phyloP scores from a whole-genome alignment of 805 yeast genomes.

The Trichomonascus vanleenenianus region DNA sequence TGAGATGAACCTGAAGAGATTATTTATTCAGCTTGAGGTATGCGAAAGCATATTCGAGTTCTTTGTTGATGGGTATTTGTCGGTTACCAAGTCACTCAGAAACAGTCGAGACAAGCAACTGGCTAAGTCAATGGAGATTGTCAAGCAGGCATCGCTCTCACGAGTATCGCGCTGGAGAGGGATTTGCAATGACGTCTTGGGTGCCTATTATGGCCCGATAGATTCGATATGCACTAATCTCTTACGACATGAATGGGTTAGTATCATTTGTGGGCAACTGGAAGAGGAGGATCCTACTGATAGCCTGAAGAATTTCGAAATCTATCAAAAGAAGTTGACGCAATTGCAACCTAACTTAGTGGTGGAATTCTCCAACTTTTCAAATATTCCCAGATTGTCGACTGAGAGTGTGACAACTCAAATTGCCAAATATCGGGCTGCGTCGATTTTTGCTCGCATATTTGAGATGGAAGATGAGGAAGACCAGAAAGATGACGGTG shows the following conservation, averaged over 20 bases:
- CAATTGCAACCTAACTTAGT: constrained; percentile 17
- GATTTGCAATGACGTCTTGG: constrained; percentile 11
- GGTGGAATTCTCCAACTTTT: constrained; percentile 49
- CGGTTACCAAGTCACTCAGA: background rate
- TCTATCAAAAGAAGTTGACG: constrained; percentile 12
- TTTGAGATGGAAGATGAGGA: constrained; percentile 22
- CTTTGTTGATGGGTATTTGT: constrained; percentile 17
- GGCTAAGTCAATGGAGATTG: too few relatives aligned
- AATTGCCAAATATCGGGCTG: constrained; percentile 61
- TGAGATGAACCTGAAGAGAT: background rate
- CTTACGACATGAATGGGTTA: constrained; percentile 43
- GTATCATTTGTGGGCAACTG: constrained; percentile 38
- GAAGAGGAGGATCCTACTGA: constrained; percentile 31
- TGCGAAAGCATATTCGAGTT: constrained; percentile 18
- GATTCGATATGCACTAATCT: background rate
- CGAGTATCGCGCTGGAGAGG: constrained; percentile 17
- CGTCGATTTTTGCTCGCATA: constrained; percentile 53
- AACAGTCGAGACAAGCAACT: background rate
- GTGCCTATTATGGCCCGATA: background rate
- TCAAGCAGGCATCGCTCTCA: background rate
- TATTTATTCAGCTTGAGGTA: constrained; percentile 4
- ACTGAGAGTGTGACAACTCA: constrained; percentile 46
- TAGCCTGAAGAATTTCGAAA: constrained; percentile 20
- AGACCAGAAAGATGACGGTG: constrained; percentile 1
- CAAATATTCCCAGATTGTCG: constrained; percentile 50